Evolutionary conservation across 2,329 filamentous ascomycete genomes (phyloP), one percentile per base, ranked within the genome.

Genomic region (Furcasterigmium furcatum): DNA sequence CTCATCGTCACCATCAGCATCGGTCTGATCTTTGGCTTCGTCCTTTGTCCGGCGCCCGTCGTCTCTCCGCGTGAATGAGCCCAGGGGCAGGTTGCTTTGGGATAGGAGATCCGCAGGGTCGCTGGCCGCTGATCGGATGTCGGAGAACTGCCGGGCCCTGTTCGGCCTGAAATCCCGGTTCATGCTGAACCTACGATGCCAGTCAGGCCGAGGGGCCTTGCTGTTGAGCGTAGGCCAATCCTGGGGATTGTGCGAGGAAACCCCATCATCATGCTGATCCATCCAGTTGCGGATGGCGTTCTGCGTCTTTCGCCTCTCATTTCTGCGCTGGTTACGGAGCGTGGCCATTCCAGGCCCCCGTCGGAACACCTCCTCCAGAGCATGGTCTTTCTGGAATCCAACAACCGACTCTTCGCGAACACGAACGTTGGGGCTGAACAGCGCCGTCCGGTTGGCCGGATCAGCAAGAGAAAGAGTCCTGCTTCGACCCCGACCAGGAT

Each of bases 261-360:
- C 65, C 24, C 64, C 73, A 46, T 69, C 82, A 16, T 82, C 78
- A 47, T 82, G 74, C 51, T 79, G 78, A 38, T 91, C 88, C 88
- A 96, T 96, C 91, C 91, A 96, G 54, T 88, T 85, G 22, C 87
- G 84, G 43, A 96, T 91, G 1, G 89, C 88, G 48, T 85, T 91
- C 52, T 87, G 86, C 2, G 86, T 89, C 61, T 91, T 86, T 30
- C 81, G 79, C 49, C 84, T 78, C 53, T 88, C 84, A 22, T 80
- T 74, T 42, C 79, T 75, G 41, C 77, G 74, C 40, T 80, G 77
- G 2, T 77, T 83, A 16, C 79, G 76, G 44, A 84, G 67, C 3
- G 81, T 74, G 8, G 77, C 77, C 41, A 80, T 73, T 48, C 85
- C 84, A 22, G 87, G 89, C 0, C 83, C 81, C 16, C 80, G 74